Evolutionary conservation across 2,329 filamentous ascomycete genomes (phyloP).

Genomic region (Claviceps africana): DNA sequence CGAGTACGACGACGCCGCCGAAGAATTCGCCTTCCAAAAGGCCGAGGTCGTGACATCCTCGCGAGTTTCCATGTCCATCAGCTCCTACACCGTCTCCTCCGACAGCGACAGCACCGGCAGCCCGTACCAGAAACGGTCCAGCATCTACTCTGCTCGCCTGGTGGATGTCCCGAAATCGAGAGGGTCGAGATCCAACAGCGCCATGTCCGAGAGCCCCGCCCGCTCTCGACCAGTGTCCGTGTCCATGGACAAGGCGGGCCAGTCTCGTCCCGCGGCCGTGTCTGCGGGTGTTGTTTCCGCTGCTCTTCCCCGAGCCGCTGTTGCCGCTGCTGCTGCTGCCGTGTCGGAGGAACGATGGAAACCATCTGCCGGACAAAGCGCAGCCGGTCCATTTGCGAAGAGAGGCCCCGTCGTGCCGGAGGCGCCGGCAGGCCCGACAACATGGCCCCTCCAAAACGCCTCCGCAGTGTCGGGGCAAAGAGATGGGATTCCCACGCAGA

Average conservation of each 20-base stretch:
- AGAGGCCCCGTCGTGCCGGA: background rate
- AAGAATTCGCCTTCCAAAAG: constrained; percentile 37
- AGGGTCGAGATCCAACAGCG: constrained; percentile 24
- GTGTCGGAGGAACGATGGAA: constrained; percentile 18
- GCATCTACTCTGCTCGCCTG: constrained; percentile 42
- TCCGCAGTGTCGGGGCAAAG: background rate
- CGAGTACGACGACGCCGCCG: constrained; percentile 24
- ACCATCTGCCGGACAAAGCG: background rate
- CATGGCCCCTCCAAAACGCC: background rate
- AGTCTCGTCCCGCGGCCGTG: constrained; percentile 25
- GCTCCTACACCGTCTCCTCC: constrained; percentile 34
- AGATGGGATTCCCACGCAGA: background rate
- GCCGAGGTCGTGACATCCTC: constrained; percentile 43
- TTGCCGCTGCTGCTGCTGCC: constrained; percentile 10
- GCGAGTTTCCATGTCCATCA: constrained; percentile 39
- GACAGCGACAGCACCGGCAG: constrained; percentile 30
- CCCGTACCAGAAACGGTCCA: constrained; percentile 27
- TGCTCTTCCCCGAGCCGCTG: constrained; percentile 20
- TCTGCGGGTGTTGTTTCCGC: constrained; percentile 27
- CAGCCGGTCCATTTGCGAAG: background rate
- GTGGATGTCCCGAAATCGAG: constrained; percentile 41
- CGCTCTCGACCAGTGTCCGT: constrained; percentile 35
- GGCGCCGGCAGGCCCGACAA: background rate
- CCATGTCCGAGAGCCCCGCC: constrained; percentile 31
- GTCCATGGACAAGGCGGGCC: constrained; percentile 31